Conservation (phyloP, 257 asterid species). For the Linderniella brevidens region DNA sequence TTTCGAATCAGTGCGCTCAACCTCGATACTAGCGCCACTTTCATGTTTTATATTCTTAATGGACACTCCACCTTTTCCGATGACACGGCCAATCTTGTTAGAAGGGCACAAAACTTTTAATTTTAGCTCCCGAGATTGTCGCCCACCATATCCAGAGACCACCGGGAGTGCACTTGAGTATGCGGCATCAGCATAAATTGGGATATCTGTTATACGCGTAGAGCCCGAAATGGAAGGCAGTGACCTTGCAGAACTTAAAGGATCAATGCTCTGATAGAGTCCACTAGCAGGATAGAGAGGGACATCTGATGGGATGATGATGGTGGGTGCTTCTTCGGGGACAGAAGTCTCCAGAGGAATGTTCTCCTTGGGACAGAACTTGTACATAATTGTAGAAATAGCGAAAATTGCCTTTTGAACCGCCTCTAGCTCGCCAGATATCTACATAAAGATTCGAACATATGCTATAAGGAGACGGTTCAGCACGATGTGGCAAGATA, state of each 20-base stretch:
- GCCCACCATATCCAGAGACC: constrained; percentile 57
- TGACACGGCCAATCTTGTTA: constrained; percentile 72
- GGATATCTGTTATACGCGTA: constrained; percentile 41
- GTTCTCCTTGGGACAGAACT: constrained; percentile 66
- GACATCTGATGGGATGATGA: constrained; percentile 79
- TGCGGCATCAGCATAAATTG: constrained; percentile 44
- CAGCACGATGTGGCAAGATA: too few species aligned
- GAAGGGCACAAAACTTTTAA: constrained; percentile 68
- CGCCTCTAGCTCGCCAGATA: constrained; percentile 70
- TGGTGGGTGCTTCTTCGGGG: constrained; percentile 63
- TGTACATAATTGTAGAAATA: constrained; percentile 85
- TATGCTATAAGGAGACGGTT: constrained; percentile 10
- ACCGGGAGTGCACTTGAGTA: constrained; percentile 71
- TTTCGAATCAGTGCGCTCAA: constrained; percentile 55
- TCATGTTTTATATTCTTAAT: constrained; percentile 68
- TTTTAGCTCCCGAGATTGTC: constrained; percentile 47
- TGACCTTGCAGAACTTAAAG: constrained; percentile 33
- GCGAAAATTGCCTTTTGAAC: constrained; percentile 82
- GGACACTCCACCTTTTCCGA: constrained; percentile 80
- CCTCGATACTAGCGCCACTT: constrained; percentile 85
- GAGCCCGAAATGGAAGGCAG: constrained; percentile 54
- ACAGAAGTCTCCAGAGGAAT: constrained; percentile 68
- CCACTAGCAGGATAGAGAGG: constrained; percentile 71
- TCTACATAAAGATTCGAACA: constrained; percentile 27
- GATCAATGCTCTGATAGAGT: constrained; percentile 50